These are phyloP conservation scores for Alternaria alternata DNA, from an alignment of 2,329 filamentous ascomycete species.

Conservation along the genomic window DNA sequence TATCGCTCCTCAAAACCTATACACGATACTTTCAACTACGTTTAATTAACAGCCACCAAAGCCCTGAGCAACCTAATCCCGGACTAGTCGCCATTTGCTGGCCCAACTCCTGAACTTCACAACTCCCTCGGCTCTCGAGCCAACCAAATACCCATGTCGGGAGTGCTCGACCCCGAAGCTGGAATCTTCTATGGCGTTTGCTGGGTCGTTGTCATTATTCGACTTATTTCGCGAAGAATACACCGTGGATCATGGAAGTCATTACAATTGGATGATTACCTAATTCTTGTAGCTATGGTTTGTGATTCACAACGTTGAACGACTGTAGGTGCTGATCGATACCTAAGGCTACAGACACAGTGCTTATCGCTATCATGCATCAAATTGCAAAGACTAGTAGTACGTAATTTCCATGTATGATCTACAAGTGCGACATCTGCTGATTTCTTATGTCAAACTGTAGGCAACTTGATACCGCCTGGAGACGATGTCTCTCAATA, in stretches of 20 bases:
- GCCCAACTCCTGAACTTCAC: conserved; percentile 6
- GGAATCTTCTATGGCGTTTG: conserved; percentile 46
- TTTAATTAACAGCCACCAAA: conserved; percentile 6
- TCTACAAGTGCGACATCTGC: not conserved
- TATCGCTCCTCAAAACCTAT: conserved; percentile 16
- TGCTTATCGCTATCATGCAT: conserved; percentile 46
- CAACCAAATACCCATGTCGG: conserved; percentile 28
- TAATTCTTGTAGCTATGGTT: conserved; percentile 49
- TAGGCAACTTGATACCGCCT: conserved; percentile 46
- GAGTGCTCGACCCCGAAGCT: conserved; percentile 43
- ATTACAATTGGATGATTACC: conserved; percentile 47
- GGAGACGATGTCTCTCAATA: conserved; percentile 42
- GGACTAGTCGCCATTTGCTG: not conserved
- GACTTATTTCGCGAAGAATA: conserved; percentile 41
- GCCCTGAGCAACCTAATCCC: conserved; percentile 1
- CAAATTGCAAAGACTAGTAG: conserved; percentile 42
- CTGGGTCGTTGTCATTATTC: conserved; percentile 43
- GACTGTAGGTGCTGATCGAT: conserved; percentile 11
- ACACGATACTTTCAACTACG: not conserved
- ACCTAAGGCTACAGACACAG: conserved; percentile 42
- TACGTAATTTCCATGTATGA: not conserved
- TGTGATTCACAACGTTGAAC: not conserved
- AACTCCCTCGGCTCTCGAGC: conserved; percentile 15
- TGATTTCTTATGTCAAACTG: not conserved
- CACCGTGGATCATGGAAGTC: conserved; percentile 43